Conservation (phyloP, 1,284 basidiomycete species). For the Cryptococcus maquisensis region DNA sequence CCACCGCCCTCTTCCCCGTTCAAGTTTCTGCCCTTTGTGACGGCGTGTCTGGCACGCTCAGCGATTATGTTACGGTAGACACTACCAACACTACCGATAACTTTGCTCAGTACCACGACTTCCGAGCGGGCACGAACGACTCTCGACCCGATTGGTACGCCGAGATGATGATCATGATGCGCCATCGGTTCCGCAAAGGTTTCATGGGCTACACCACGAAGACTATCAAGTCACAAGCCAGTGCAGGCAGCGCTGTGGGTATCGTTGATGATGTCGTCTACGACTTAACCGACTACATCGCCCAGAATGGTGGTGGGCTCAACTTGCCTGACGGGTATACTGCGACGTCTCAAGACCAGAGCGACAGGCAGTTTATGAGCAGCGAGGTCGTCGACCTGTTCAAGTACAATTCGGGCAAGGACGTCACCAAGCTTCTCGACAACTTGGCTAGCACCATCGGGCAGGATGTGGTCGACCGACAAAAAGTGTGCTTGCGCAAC, state of each 20-base stretch:
- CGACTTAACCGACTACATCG: constrained; percentile 77
- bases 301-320: constrained; percentile 51
- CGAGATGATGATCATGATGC: constrained; percentile 83
- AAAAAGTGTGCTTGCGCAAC: constrained; percentile 86
- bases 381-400: constrained; percentile 72
- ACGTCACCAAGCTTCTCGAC: constrained; percentile 77
- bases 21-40: constrained; percentile 95
- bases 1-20: constrained; percentile 84
- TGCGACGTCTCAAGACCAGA: constrained; percentile 55
- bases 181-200: constrained; percentile 79
- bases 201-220: constrained; percentile 83
- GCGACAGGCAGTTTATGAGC: constrained; percentile 70
- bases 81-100: constrained; percentile 73
- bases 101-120: constrained; percentile 89
- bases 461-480: constrained; percentile 63
- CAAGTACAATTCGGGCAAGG: constrained; percentile 71
- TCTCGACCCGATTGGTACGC: constrained; percentile 97
- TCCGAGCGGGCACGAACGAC: constrained; percentile 80
- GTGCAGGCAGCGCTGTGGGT: constrained; percentile 63
- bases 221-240: constrained; percentile 69
- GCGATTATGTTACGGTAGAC: constrained; percentile 76
- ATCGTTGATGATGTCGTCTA: constrained; percentile 83
- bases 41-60: constrained; percentile 73
- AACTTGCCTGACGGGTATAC: constrained; percentile 60
- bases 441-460: constrained; percentile 58